Percentiles rank a stretch among this genome's conserved stretches.
These are phyloP conservation scores for Tolypocladium paradoxum DNA, from an alignment of 2,329 filamentous ascomycete genomes.

Conservation along the genomic window DNA sequence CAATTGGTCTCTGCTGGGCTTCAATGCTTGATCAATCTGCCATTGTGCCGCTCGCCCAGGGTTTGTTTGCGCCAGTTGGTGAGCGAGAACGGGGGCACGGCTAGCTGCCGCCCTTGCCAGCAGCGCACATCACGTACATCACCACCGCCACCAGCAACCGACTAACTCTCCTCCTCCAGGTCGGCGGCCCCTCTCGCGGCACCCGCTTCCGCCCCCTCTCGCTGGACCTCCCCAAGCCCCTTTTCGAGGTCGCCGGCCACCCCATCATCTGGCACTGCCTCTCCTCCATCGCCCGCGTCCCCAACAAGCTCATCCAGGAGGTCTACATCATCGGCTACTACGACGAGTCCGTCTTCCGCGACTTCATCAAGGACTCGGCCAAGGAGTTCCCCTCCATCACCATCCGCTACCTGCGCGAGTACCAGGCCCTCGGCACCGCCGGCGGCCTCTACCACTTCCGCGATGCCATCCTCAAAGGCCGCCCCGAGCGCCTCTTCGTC, in stretches of 20 bases:
- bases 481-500: conserved; percentile 91
- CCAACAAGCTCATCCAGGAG: conserved; percentile 71
- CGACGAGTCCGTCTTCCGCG: conserved; percentile 90
- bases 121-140: not conserved
- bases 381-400: conserved; percentile 73
- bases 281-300: conserved; percentile 79
- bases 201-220: conserved; percentile 92
- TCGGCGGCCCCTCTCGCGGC: conserved; percentile 89
- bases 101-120: not conserved
- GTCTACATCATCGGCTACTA: conserved; percentile 99
- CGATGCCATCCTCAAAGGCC: conserved; percentile 93
- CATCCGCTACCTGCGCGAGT: conserved; percentile 94
- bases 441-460: conserved; percentile 98
- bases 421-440: conserved; percentile 89
- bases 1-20: not conserved
- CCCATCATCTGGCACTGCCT: conserved; percentile 98
- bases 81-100: not conserved
- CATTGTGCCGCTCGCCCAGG: not conserved
- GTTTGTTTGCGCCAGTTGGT: not conserved
- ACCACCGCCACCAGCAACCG: not conserved
- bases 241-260: conserved; percentile 97
- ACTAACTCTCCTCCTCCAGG: conserved; percentile 42
- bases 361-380: conserved; percentile 89
- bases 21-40: not conserved
- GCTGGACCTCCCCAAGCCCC: conserved; percentile 93